Evolutionary conservation across 306 rosid species (phyloP), one percentile per base, ranked within the genome.

Genomic region (Potentilla sterilis): DNA sequence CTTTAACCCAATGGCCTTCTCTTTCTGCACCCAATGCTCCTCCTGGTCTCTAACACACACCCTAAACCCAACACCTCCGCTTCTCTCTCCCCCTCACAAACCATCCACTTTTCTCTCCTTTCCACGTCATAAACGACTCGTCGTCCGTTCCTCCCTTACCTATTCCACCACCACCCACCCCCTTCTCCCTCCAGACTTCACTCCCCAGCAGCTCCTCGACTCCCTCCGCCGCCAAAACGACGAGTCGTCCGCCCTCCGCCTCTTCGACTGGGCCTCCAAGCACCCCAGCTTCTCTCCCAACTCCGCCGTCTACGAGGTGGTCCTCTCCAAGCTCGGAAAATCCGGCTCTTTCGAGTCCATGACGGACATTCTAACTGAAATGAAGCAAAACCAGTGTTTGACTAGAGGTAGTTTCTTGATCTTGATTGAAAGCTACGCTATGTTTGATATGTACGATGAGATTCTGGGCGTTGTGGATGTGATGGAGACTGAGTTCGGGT

Each of bases 231-330:
- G 83, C 87, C 95, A 87, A 64, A 84, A 76, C 42, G 95, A 93
- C 78, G 88, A 86, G 47, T 82, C 91, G n/a, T 85, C 98, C 0
- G 83, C 88, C 4, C 85, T 93, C 28, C 87, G 85, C 67, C 63
- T 89, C 34, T 87, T 86, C 81, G 86, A 87, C 42, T 89, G 95
- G 92, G 95, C 97, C 68, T 83, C 93, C 0, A 81, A 83, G 80
- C 96, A 91, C 78, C 90, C 94, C 82, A 87, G 80, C 57, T 91
- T 87, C 85, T 35, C 77, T 0, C 87, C 94, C 55, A 42, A 35
- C 72, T 77, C 87, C 32, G 72, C 86, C 34, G 9, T 91, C 11
- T 89, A 85, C 83, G 70, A 90, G 73, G 92, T 89, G 69, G 44
- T 84, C 72, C 97, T 90, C 67, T 79, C 72, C 67, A 87, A 84